These are phyloP conservation scores for Scalesia atractyloides DNA, from an alignment of 129 eudicot species.

Conservation along the genomic window DNA sequence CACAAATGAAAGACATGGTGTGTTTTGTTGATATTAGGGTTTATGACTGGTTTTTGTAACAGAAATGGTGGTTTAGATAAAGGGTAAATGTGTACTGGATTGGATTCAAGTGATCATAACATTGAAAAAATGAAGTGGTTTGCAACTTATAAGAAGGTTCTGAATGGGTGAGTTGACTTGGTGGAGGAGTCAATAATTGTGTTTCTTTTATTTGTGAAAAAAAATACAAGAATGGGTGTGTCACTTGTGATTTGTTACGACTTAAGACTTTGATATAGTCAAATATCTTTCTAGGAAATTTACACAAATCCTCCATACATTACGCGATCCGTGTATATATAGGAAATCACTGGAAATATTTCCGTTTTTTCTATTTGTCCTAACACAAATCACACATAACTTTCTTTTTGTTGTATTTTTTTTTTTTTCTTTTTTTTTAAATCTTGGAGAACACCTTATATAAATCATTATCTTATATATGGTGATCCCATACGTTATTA, in stretches of 20 bases:
- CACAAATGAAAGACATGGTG: slow-evolving; percentile 45
- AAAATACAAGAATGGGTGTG: slow-evolving; percentile 1
- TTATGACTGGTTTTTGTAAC: neutral
- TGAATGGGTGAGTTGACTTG: slow-evolving; percentile 30
- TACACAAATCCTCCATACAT: too few relatives aligned
- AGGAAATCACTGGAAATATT: neutral
- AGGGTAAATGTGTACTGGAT: slow-evolving; percentile 4
- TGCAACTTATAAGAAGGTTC: slow-evolving; percentile 30
- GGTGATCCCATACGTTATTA: too few relatives aligned
- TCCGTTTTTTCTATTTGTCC: too few relatives aligned
- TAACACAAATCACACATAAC: too few relatives aligned
- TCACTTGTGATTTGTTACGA: neutral
- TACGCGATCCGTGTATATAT: too few relatives aligned
- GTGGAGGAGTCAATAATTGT: slow-evolving; percentile 2
- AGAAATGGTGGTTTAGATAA: slow-evolving; percentile 13
- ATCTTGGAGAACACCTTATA: too few relatives aligned
- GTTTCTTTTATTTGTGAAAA: neutral
- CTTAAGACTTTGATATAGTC: slow-evolving; percentile 21
- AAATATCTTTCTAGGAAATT: too few relatives aligned
- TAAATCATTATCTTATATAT: too few relatives aligned
- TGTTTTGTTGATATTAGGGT: neutral
- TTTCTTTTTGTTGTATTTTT: too few relatives aligned
- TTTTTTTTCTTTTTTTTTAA: too few relatives aligned
- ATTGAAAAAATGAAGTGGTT: neutral
- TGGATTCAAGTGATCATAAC: slow-evolving; percentile 16